Base-by-base conservation (phyloP, 192 early-diverging fungal species). In the Phycomyces nitens region DNA sequence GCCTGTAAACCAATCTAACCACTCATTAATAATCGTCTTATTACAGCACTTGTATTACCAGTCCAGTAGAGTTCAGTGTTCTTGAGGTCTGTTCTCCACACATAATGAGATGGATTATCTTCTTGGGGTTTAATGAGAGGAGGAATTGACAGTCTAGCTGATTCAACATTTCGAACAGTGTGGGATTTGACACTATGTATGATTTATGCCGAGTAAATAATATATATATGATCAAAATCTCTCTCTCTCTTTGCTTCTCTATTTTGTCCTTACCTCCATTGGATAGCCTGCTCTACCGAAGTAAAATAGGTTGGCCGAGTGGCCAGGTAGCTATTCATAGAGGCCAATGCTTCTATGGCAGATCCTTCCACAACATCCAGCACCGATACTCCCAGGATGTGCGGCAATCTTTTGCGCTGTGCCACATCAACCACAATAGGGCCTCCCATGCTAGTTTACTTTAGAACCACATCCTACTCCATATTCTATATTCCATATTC, bases 281-380 rank as follows among this genome's bases (percentile, higher is more conserved):
- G 56, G 50, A 86, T 71, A 5, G 81, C 85, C 39, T 82, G 54
- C 39, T 79, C 76, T 11, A 82, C 39, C 0, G 80, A 76, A 5
- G 58, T 53, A 51, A 87, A 87, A 20, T 68, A 51, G 34, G 56
- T 70, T 4, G 85, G 84, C 23, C 84, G 57, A 12, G 68, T 66
- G 22, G 76, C 73, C 20, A 84, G 59, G 54, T 76, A 79, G 24
- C 59, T 65, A 18, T 66, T 53, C 77, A 87, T 82, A 49, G 69
- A 65, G 1, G 74, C 55, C 40, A 87, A 44, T 41, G 85, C 77
- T 57, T 87, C 84, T 56, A 85, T 69, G 8, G 85, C 85, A 8
- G 80, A 80, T 1, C 91, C 91, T 72, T 93, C 91, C 34, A 92
- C 90, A 38, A 93, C 88, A 70, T 93, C 91, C 15, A 93, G 62